These are phyloP conservation scores for Nicotiana attenuata DNA, from an alignment of 257 asterid genomes.

Conservation along the genomic window DNA sequence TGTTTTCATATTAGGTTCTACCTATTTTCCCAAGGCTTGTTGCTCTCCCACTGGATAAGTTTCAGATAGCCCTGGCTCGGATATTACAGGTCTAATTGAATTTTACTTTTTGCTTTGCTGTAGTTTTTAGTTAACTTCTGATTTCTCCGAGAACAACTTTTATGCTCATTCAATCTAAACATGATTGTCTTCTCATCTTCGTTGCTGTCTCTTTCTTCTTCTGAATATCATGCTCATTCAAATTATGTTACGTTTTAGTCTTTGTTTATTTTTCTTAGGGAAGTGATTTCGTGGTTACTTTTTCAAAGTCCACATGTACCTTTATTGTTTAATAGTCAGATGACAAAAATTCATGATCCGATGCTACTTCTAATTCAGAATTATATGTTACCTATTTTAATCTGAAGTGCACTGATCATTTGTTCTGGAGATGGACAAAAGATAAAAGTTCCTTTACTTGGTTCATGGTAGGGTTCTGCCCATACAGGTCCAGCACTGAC, in stretches of 20 bases:
- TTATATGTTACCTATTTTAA: not conserved
- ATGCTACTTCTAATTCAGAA: not conserved
- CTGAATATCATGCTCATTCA: slow-evolving; percentile 8
- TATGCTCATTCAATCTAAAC: not conserved
- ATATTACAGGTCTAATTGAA: slow-evolving; percentile 63
- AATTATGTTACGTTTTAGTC: not conserved
- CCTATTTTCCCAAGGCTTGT: slow-evolving; percentile 89
- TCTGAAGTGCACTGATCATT: not conserved
- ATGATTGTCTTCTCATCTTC: not conserved
- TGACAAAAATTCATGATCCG: not conserved
- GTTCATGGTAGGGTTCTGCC: slow-evolving; percentile 77
- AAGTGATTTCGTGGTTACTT: not conserved
- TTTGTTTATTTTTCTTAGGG: not conserved
- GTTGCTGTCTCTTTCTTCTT: not conserved
- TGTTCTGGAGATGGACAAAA: slow-evolving; percentile 10
- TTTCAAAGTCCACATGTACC: not conserved
- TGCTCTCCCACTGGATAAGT: slow-evolving; percentile 82
- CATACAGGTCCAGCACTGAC: slow-evolving; percentile 96
- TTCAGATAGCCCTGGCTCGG: slow-evolving; percentile 95
- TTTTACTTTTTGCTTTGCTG: slow-evolving; percentile 2
- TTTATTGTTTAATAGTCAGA: not conserved
- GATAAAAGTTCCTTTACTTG: slow-evolving; percentile 12
- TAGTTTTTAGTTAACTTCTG: not conserved
- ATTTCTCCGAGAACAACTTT: not conserved
- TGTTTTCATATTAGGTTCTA: slow-evolving; percentile 54